These are phyloP conservation scores for Teunomyces atbi DNA, from an alignment of 805 yeast genomes.

Conservation along the genomic window DNA sequence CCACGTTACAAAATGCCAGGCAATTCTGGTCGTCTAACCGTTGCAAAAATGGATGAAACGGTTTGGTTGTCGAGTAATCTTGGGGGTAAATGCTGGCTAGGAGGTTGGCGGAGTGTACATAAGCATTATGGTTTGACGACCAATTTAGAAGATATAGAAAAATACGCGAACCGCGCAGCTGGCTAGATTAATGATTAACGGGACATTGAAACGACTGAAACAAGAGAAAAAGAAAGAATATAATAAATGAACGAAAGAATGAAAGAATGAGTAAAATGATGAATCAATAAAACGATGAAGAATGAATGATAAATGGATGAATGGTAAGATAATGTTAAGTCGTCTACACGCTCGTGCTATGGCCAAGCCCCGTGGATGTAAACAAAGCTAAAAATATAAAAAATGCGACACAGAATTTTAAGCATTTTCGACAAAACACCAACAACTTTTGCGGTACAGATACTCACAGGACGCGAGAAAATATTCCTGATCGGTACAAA, in stretches of 20 bases:
- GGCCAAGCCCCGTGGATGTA: not conserved
- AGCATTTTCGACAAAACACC: conserved; percentile 1
- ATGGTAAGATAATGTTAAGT: not conserved
- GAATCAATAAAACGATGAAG: too few relatives aligned
- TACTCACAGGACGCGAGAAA: not conserved
- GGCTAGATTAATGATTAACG: too few relatives aligned
- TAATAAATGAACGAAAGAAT: too few relatives aligned
- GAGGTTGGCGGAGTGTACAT: not conserved
- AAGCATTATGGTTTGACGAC: too few relatives aligned
- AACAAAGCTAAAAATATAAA: not conserved
- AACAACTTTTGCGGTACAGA: not conserved
- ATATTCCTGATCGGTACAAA: not conserved
- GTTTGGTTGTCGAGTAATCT: not conserved
- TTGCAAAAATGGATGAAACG: not conserved
- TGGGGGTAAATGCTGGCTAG: not conserved
- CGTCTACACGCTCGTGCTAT: too few relatives aligned
- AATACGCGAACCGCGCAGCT: not conserved
- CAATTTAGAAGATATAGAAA: not conserved
- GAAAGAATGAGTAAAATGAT: too few relatives aligned
- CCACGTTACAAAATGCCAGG: not conserved
- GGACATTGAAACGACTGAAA: too few relatives aligned
- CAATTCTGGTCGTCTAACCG: not conserved
- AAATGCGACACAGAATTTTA: conserved; percentile 1
- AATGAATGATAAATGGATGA: too few relatives aligned
- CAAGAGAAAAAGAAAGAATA: too few relatives aligned